Base-by-base conservation (phyloP, 805 yeast species). In the Kuraishia cidri region DNA sequence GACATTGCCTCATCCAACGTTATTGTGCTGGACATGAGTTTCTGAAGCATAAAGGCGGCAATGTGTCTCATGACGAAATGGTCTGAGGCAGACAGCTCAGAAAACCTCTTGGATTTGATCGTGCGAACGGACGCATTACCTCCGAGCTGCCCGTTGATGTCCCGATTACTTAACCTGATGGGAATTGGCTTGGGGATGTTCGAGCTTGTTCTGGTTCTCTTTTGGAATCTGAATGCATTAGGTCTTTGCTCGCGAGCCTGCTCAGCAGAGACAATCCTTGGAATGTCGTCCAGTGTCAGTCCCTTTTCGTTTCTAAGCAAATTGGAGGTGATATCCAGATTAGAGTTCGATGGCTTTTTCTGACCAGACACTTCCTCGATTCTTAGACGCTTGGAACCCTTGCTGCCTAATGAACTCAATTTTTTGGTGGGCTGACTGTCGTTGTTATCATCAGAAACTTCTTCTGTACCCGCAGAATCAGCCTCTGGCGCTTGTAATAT, bases 201-300 rank as follows among this genome's bases (percentile, higher is more conserved):
- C 47, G 49, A 40, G 50, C 37, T 1, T 51, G 42, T 16, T 52
- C 43, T 31, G 45, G 50, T 17, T 46, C 38, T 33, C 58, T 75
- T 75, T 48, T 82, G 88, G 55, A 82, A 94, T 37, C 81, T 78
- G 58, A 81, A 88, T 0, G 96, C 95, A 54, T 87, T 87, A 2
- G 97, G 96, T 37, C 95, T 69, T 48, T 83, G 80, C 39, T 85
- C 95, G 41, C 96, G 66, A 0, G 97, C 95, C 54, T 90, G 96
- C 47, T 92, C 97, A 7, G 95, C 90, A 2, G 97, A 95, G 6
- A 92, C 97, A 49, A 92, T 90, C 42, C 97, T 69, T 6, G 97
- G 95, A 45, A 92, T 92, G 56, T 92, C 99, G 56, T 92, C 97
- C 45, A 92, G 68, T 0, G 97, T 90, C 33, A 92, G 69, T 0